Evolutionary conservation across 2,329 filamentous ascomycete genomes (phyloP).

Genomic region (Stachybotrys chartarum): DNA sequence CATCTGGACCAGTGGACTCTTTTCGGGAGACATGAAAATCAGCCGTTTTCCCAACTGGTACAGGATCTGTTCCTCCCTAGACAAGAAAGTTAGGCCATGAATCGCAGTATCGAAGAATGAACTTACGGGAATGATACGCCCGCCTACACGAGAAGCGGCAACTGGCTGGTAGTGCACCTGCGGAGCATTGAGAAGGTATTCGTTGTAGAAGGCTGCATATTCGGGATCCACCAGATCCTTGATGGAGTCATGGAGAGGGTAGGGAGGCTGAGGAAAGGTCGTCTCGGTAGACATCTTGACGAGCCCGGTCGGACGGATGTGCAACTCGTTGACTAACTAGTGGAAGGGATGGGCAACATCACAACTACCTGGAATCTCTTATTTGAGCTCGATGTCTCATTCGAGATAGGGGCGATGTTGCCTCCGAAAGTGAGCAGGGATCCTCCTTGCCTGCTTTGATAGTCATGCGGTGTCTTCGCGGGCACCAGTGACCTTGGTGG

Average conservation of each 20-base stretch:
- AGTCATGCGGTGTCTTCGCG: too few relatives aligned
- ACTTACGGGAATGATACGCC: conserved; percentile 28
- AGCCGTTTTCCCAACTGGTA: conserved; percentile 33
- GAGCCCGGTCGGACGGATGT: neutral
- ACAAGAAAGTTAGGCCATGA: neutral
- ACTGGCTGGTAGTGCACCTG: conserved; percentile 29
- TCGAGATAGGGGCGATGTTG: too few relatives aligned
- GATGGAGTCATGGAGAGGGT: conserved; percentile 35
- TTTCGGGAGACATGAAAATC: conserved; percentile 28
- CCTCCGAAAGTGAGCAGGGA: too few relatives aligned
- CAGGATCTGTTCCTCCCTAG: conserved; percentile 29
- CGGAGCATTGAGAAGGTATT: conserved; percentile 30
- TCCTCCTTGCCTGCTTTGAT: too few relatives aligned
- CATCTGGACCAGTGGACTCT: conserved; percentile 29
- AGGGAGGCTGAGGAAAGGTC: conserved; percentile 8
- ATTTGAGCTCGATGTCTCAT: too few relatives aligned
- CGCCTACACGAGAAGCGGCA: conserved; percentile 27
- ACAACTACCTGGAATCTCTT: too few relatives aligned
- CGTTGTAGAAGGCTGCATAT: conserved; percentile 37
- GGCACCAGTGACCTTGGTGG: too few relatives aligned
- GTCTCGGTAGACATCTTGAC: neutral
- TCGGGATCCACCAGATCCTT: conserved; percentile 35
- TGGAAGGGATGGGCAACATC: neutral
- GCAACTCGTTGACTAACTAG: neutral
- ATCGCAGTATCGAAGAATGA: neutral